phyloP scores from a whole-genome alignment of 1,284 basidiomycete genomes.

The Garcileccinum viscosum region DNA sequence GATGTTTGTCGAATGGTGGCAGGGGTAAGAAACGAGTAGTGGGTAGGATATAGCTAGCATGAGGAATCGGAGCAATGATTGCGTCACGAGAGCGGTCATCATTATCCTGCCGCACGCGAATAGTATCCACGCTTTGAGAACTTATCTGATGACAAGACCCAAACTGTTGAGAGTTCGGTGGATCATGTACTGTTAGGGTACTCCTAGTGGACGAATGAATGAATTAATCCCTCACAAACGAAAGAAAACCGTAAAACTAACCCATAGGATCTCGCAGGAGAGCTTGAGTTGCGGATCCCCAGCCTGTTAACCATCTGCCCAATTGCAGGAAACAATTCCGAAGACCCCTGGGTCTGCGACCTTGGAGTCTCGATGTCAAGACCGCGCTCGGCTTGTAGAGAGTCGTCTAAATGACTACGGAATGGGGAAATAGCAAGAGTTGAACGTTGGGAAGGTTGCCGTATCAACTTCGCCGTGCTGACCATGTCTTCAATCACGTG shows the following conservation, averaged over 20 bases:
- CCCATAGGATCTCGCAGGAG: slow-evolving; percentile 9
- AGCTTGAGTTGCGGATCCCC: slow-evolving; percentile 5
- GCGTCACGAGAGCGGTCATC: not conserved
- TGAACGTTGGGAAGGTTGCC: not conserved
- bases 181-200: not conserved
- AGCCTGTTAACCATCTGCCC: not conserved
- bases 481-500: slow-evolving; percentile 24
- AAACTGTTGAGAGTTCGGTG: not conserved
- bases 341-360: not conserved
- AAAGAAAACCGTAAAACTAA: slow-evolving; percentile 7
- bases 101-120: not conserved
- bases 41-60: slow-evolving; percentile 21
- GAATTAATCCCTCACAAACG: slow-evolving; percentile 7
- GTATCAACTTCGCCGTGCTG: not conserved
- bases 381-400: not conserved
- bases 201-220: slow-evolving; percentile 9
- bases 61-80: slow-evolving; percentile 8
- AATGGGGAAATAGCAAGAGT: not conserved
- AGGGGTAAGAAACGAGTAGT: slow-evolving; percentile 23
- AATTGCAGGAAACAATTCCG: not conserved
- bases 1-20: slow-evolving; percentile 15
- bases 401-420: not conserved
- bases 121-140: slow-evolving; percentile 7
- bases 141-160: not conserved
- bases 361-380: not conserved